A percentile compares a stretch with the other conserved stretches of the same genome.
These are phyloP conservation scores for Fusarium verticillioides DNA, from an alignment of 2,329 filamentous ascomycete species.

Conservation along the genomic window DNA sequence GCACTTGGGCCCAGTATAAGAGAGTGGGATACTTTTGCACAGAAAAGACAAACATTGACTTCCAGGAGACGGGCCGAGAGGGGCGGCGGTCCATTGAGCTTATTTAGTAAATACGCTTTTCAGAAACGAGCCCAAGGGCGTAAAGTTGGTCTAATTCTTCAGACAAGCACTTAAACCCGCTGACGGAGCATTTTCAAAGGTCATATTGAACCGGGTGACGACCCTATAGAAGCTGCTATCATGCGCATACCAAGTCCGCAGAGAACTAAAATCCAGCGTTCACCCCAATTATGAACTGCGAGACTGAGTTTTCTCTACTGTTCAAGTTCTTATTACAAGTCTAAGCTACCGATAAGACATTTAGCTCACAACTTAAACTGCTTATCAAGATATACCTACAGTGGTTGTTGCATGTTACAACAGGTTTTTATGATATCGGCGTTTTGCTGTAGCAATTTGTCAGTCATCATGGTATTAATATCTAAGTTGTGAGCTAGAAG, in stretches of 20 bases:
- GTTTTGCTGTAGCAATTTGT: no score
- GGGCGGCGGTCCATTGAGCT: background rate
- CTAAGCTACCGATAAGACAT: background rate
- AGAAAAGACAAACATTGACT: background rate
- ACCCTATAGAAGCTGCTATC: rapidly evolving
- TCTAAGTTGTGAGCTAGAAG: no score
- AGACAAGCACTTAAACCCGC: no score
- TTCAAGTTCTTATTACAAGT: background rate
- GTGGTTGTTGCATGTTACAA: no score
- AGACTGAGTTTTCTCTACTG: background rate
- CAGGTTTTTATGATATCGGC: no score
- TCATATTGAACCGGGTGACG: background rate
- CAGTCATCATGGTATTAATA: no score
- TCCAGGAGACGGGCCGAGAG: rapidly evolving
- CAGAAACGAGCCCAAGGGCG: rapidly evolving
- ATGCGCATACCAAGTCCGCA: background rate
- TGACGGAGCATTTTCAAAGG: background rate
- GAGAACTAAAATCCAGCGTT: background rate
- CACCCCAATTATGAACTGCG: background rate
- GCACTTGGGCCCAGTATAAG: rapidly evolving
- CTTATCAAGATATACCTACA: no score
- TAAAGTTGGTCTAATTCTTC: background rate
- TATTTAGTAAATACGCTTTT: background rate
- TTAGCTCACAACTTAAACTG: background rate
- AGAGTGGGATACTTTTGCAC: background rate